Evolutionary conservation across 2,329 filamentous ascomycete genomes (phyloP).

Genomic region (Aphanoascus verrucosus): DNA sequence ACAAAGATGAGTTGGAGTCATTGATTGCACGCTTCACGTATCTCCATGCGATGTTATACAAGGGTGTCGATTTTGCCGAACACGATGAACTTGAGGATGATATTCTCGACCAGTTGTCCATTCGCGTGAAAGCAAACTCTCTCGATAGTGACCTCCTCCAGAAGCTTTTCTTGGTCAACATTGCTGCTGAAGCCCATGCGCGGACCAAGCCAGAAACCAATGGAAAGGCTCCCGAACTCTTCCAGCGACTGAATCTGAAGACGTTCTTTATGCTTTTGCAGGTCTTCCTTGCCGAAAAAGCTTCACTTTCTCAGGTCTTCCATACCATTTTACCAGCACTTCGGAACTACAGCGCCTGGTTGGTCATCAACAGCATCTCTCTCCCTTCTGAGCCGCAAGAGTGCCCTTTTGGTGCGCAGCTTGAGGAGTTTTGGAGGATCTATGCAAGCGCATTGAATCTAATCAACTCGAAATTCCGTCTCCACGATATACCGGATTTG

Average conservation of each 20-base stretch:
- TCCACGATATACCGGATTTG: constrained; percentile 45
- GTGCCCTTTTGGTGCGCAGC: constrained; percentile 45
- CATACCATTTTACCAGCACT: constrained; percentile 53
- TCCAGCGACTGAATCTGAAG: constrained; percentile 66
- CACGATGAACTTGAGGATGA: constrained; percentile 77
- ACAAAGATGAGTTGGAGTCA: constrained; percentile 42
- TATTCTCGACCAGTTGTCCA: constrained; percentile 65
- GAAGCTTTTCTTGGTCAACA: constrained; percentile 75
- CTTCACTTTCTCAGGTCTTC: constrained; percentile 45
- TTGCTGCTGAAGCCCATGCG: constrained; percentile 69
- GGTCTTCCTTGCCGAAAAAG: constrained; percentile 58
- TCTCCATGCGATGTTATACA: constrained; percentile 74
- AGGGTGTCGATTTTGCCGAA: constrained; percentile 60
- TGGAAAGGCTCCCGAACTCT: constrained; percentile 43
- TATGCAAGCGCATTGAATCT: constrained; percentile 54
- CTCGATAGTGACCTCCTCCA: constrained; percentile 52
- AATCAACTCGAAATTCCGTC: constrained; percentile 49
- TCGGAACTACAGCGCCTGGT: constrained; percentile 59
- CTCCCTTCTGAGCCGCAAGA: constrained; percentile 46
- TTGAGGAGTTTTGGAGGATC: constrained; percentile 54
- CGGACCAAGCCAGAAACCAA: constrained; percentile 50
- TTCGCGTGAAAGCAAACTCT: constrained; percentile 58
- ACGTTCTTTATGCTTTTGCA: constrained; percentile 64
- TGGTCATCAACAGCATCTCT: constrained; percentile 46
- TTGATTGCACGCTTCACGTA: constrained; percentile 74